Conservation (phyloP, 192 early-diverging fungal species). For the Coemansia asiatica region DNA sequence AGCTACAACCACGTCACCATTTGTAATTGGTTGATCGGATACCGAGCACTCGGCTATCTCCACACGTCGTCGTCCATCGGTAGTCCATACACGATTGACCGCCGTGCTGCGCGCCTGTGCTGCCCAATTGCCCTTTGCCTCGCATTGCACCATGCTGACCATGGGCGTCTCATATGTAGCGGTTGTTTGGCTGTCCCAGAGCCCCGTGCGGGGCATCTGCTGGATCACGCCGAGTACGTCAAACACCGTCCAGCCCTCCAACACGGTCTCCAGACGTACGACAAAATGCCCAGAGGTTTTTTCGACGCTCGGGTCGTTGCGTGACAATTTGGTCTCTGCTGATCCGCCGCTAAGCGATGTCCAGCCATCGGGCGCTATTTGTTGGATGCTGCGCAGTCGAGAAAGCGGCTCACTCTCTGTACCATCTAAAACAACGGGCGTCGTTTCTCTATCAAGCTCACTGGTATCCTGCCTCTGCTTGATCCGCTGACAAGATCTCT, state of each 20-base stretch:
- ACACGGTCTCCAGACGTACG: slow-evolving; percentile 29
- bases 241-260: slow-evolving; percentile 49
- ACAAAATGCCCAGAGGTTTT: background rate
- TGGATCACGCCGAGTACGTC: slow-evolving; percentile 31
- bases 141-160: slow-evolving; percentile 9
- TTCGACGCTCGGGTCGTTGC: background rate
- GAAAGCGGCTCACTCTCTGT: background rate
- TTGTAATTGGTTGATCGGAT: background rate
- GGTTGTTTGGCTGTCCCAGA: slow-evolving; percentile 23
- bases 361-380: background rate
- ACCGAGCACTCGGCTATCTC: slow-evolving; percentile 47
- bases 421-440: background rate
- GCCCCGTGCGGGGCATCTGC: slow-evolving; percentile 6
- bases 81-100: slow-evolving; percentile 36
- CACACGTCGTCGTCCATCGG: slow-evolving; percentile 28
- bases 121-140: slow-evolving; percentile 30
- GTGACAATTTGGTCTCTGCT: background rate
- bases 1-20: background rate
- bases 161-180: slow-evolving; percentile 14
- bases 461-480: background rate
- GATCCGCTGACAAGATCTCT: too few species aligned
- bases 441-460: background rate
- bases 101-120: slow-evolving; percentile 32
- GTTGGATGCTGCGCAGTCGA: background rate
- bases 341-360: background rate